Evolutionary conservation across 371 early-diverging fungal genomes (phyloP).

Genomic region (Furculomyces boomerangus): DNA sequence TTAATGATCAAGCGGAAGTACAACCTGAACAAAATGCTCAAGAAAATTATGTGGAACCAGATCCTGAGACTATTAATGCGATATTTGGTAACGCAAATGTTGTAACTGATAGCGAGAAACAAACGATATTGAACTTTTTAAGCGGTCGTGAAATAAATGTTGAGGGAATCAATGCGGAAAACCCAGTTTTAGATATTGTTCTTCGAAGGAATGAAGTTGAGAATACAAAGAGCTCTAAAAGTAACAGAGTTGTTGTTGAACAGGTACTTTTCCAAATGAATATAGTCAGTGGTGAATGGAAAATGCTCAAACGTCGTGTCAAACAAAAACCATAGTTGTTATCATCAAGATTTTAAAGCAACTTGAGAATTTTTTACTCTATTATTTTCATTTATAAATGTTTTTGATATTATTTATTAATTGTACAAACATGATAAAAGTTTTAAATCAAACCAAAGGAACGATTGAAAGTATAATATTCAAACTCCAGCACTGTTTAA

Average conservation of each 20-base stretch:
- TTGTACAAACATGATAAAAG: too few species aligned
- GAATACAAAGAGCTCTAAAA: neutral
- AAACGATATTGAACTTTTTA: neutral
- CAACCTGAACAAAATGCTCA: too few species aligned
- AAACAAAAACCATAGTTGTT: neutral
- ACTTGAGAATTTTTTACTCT: too few species aligned
- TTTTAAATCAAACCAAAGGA: too few species aligned
- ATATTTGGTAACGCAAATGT: conserved; percentile 1
- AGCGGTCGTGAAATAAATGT: neutral
- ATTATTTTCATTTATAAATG: too few species aligned
- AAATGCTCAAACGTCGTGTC: neutral
- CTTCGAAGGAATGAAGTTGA: neutral
- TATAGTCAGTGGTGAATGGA: conserved; percentile 1
- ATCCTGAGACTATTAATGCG: neutral
- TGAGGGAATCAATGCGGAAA: neutral
- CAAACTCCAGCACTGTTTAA: too few species aligned
- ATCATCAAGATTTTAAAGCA: too few species aligned
- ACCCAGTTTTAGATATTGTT: neutral
- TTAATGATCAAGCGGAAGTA: too few species aligned
- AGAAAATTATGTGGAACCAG: neutral
- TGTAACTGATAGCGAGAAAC: neutral
- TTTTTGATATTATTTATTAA: too few species aligned
- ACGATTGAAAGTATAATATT: too few species aligned
- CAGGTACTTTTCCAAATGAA: conserved; percentile 2
- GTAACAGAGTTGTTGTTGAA: neutral